These are phyloP conservation scores for Durusdinium trenchii DNA, from an alignment of 73 alveolate genomes.

Conservation along the genomic window DNA sequence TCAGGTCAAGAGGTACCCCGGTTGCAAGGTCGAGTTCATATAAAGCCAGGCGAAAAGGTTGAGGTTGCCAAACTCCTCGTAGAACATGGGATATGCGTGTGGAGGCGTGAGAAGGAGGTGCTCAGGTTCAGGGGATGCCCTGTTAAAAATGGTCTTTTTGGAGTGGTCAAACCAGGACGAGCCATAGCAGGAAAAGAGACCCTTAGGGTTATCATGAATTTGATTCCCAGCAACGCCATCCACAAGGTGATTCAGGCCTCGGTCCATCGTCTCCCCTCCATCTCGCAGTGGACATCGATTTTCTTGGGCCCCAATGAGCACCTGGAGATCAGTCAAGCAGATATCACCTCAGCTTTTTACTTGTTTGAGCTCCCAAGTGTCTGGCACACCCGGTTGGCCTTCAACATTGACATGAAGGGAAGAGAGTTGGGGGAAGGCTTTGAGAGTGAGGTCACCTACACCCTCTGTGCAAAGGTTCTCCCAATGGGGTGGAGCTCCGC, in stretches of 20 bases:
- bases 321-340: background rate
- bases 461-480: background rate
- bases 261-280: background rate
- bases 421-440: too few species aligned
- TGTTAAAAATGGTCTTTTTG: background rate
- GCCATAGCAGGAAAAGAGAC: background rate
- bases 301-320: background rate
- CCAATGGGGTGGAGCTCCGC: slow-evolving; percentile 69
- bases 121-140: background rate
- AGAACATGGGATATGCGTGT: background rate
- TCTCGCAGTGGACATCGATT: slow-evolving; percentile 11
- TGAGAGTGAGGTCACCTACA: too few species aligned
- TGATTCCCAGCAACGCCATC: background rate
- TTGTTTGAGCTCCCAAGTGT: too few species aligned
- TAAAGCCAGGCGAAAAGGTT: background rate
- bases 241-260: background rate
- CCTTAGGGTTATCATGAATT: background rate
- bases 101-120: background rate
- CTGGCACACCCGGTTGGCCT: too few species aligned
- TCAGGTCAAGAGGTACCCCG: background rate
- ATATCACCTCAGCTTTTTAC: slow-evolving; percentile 21
- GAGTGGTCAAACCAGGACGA: background rate
- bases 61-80: background rate
- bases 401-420: too few species aligned
- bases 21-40: background rate